phyloP scores from a whole-genome alignment of 345 rosid species.

The Camelina hispida region DNA sequence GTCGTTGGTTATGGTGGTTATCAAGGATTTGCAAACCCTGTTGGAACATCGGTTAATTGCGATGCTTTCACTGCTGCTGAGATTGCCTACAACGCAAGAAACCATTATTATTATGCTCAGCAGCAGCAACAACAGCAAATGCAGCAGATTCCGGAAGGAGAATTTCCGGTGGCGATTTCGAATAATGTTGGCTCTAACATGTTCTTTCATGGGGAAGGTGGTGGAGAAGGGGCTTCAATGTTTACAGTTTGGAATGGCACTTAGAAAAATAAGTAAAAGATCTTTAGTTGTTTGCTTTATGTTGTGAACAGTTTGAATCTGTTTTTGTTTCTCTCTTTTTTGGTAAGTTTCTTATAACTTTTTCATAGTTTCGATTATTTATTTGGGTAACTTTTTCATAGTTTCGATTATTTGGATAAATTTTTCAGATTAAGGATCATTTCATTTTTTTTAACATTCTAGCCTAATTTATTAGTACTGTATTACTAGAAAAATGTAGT shows the following conservation, averaged over 20 bases:
- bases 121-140: constrained; percentile 31
- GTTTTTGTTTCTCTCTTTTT: background rate
- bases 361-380: constrained; percentile 20
- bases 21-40: constrained; percentile 51
- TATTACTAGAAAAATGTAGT: background rate
- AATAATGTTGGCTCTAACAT: constrained; percentile 47
- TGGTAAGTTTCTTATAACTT: constrained; percentile 24
- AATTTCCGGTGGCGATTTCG: constrained; percentile 38
- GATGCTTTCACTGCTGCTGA: constrained; percentile 42
- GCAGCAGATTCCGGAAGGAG: constrained; percentile 31
- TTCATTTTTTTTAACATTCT: background rate
- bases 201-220: constrained; percentile 45
- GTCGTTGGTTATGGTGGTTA: constrained; percentile 42
- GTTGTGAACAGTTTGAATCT: constrained; percentile 26
- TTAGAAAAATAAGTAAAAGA: constrained; percentile 10
- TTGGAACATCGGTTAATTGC: constrained; percentile 42
- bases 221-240: constrained; percentile 57
- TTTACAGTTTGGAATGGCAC: constrained; percentile 69
- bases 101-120: constrained; percentile 51
- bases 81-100: constrained; percentile 53
- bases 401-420: constrained; percentile 30
- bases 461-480: background rate
- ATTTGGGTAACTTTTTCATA: constrained; percentile 15
- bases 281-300: constrained; percentile 30
- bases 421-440: constrained; percentile 5